Evolutionary conservation across 2,329 filamentous ascomycete species (phyloP).

Genomic region (Aureobasidium zeae): DNA sequence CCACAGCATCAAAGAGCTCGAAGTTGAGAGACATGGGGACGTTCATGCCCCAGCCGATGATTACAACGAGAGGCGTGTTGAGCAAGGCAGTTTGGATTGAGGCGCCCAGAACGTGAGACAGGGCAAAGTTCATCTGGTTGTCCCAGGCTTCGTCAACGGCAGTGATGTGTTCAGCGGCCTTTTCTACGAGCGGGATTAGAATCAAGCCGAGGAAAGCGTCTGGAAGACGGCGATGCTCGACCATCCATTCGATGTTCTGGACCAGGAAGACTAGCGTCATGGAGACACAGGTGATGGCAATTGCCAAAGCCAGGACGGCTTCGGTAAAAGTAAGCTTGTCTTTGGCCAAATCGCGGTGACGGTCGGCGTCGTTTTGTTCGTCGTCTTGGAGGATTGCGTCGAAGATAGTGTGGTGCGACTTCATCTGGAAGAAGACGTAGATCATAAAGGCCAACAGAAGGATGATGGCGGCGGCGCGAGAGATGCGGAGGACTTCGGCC

Average conservation of each 20-base stretch:
- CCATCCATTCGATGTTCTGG: constrained; percentile 57
- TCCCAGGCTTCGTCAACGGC: constrained; percentile 79
- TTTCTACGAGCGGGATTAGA: constrained; percentile 72
- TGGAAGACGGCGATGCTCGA: constrained; percentile 39
- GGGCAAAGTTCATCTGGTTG: constrained; percentile 65
- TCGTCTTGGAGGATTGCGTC: constrained; percentile 64
- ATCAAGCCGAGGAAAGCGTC: constrained; percentile 62
- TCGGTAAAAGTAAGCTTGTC: constrained; percentile 68
- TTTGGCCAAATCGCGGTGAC: constrained; percentile 49
- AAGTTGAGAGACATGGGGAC: constrained; percentile 68
- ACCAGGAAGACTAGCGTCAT: constrained; percentile 71
- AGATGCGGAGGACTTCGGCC: constrained; percentile 53
- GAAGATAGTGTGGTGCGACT: constrained; percentile 69
- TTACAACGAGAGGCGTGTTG: constrained; percentile 72
- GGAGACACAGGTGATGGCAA: constrained; percentile 61
- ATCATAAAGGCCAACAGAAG: constrained; percentile 57
- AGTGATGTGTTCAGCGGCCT: constrained; percentile 75
- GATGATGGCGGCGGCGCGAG: constrained; percentile 60
- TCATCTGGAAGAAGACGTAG: constrained; percentile 62
- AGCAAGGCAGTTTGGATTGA: constrained; percentile 85
- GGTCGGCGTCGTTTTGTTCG: constrained; percentile 57
- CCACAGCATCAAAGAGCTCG: constrained; percentile 73
- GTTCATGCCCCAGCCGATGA: constrained; percentile 74
- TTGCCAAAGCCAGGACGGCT: constrained; percentile 53
- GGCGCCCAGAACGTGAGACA: constrained; percentile 76